phyloP scores from a whole-genome alignment of 148 eudicot species.

The Polygonum aviculare region DNA sequence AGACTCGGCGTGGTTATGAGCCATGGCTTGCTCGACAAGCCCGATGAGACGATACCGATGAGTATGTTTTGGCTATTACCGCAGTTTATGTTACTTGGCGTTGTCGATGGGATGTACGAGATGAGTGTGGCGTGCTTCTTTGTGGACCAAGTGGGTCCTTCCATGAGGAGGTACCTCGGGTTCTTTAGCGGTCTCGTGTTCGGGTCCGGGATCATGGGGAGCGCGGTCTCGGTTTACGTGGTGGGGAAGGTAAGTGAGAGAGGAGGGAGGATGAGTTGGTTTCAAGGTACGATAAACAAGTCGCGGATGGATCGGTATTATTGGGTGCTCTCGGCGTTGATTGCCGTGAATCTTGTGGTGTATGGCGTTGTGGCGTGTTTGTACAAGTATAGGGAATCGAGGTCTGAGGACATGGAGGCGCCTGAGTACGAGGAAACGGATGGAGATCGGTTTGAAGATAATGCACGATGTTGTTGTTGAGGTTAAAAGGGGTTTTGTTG shows the following conservation, averaged over 20 bases:
- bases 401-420: constrained; percentile 14
- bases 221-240: constrained; percentile 25
- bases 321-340: constrained; percentile 34
- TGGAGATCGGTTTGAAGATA: constrained; percentile 4
- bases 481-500: background rate
- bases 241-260: constrained; percentile 28
- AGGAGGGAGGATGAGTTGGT: constrained; percentile 34
- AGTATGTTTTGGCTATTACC: constrained; percentile 37
- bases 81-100: constrained; percentile 29
- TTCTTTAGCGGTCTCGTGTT: constrained; percentile 9
- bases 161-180: constrained; percentile 18
- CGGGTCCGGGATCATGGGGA: constrained; percentile 33
- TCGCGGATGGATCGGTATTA: constrained; percentile 41
- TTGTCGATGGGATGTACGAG: constrained; percentile 20
- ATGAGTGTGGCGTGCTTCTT: constrained; percentile 15
- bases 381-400: constrained; percentile 19
- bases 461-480: constrained; percentile 9
- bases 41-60: constrained; percentile 34
- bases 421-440: constrained; percentile 6
- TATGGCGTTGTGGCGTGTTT: constrained; percentile 20
- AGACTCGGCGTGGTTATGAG: constrained; percentile 23
- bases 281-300: constrained; percentile 32
- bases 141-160: constrained; percentile 16
- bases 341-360: constrained; percentile 22
- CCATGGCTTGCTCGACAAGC: constrained; percentile 28